Base-by-base conservation (phyloP, 2,329 filamentous ascomycete species). In the Fusarium guadeloupense region DNA sequence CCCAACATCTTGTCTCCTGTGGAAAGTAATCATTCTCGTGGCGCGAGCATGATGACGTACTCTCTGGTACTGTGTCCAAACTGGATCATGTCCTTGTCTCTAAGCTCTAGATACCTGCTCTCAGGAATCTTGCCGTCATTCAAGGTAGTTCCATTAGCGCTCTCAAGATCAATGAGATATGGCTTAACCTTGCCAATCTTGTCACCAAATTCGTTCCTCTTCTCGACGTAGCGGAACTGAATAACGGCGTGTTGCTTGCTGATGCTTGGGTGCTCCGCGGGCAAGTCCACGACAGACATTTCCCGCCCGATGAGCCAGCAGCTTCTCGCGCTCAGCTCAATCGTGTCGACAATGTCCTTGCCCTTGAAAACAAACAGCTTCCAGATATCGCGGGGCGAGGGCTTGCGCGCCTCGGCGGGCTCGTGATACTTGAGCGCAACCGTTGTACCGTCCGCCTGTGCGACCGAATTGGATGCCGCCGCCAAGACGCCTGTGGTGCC, bases 211-310 rank as follows among this genome's bases (percentile, higher is more conserved):
- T 97, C 92, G 68, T 96, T 92, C 59, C 86, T 86, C 76, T 89
- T 93, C 70, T 92, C 90, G 17, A 90, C 86, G 72, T 92, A 89
- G 31, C 95, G 87, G 71, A 99, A 99, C 74, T 99, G 95, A 37
- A 99, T 85, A 9, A 93, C 95, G 1, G 94, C 94, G 75, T 99
- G 95, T 77, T 99, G 95, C 76, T 96, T 96, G 74, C 92, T 96
- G 70, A 93, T 88, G 75, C 92, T 97, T 1, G 93, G 93, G 72
- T 99, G 94, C 71, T 96, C 92, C 8, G 96, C 85, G 3, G 86
- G 80, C 53, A 97, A 81, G 73, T 99, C 95, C 3, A 91, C 92
- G 4, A 99, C 89, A 6, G 89, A 80, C 47, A 84, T 75, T 68
- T 97, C 93, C 40, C 93, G 84, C 1, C 95, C 95, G 9, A 97